Base-by-base conservation (phyloP, 1,284 basidiomycete genomes). In the Tetrapyrgos nigripes region DNA sequence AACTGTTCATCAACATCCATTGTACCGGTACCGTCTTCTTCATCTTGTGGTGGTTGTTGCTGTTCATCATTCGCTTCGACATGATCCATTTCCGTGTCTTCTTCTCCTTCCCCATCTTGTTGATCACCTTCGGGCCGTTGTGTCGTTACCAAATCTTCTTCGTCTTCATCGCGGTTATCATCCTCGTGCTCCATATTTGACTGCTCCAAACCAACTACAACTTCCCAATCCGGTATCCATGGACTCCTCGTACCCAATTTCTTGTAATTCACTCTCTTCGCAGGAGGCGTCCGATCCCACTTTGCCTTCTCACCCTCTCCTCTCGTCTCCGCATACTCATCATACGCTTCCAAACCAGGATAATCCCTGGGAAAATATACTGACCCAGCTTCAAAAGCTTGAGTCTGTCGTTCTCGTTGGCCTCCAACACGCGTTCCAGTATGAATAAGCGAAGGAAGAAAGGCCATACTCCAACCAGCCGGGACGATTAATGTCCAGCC, bases 401-500 rank as follows among this genome's bases (percentile, higher is more conserved):
- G 92, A 3, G 86, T 87, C 63, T 83, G 81, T 21, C 87, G 82
- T 69, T 97, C 93, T 19, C 87, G 83, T 65, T 95, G 86, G 1
- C 95, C 95, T 1, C 83, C 90, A 8, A 96, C 83, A 3, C 93
- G 88, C 0, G 91, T 91, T 23, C 90, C 89, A 1, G 94, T 93
- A 72, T 88, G 87, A 8, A 83, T 81, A 44, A 98, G 83, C 0
- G 94, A 95, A 26, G 82, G 83, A 61, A 93, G 86, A 73, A 97
- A 93, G 1, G 94, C 80, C 89, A 94, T 95, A 1, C 84, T 82
- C 94, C 94, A 98, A 9, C 93, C 93, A 1, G 85, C 79, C 1
- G 96, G 95, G 29, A 96, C 73, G 26, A 96, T 77, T 4, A 98
- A 76, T 1, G 88, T 93, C 89, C 91, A 97, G 33, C 94, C 94